A percentile compares a stretch with the other conserved stretches of the same genome.
Evolutionary conservation across 2,329 filamentous ascomycete species (phyloP).

Genomic region (Sporothrix sp.): DNA sequence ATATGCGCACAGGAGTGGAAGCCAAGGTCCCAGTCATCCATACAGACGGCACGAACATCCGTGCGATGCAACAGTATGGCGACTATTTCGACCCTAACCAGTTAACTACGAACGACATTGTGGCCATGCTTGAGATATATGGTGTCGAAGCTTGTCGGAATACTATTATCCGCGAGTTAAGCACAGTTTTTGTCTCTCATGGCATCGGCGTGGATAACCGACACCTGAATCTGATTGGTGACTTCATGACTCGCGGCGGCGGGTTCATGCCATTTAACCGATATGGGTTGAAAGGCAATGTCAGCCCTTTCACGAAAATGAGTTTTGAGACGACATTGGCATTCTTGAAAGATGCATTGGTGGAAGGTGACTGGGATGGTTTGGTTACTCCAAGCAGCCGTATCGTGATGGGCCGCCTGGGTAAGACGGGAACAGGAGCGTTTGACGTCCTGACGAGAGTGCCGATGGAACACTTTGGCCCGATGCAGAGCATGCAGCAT

Average conservation of each 20-base stretch:
- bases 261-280: slow-evolving; percentile 87
- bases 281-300: slow-evolving; percentile 73
- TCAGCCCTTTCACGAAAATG: slow-evolving; percentile 96
- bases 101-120: slow-evolving; percentile 88
- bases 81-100: slow-evolving; percentile 78
- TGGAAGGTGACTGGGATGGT: slow-evolving; percentile 85
- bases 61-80: slow-evolving; percentile 81
- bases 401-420: slow-evolving; percentile 77
- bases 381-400: slow-evolving; percentile 75
- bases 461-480: slow-evolving; percentile 40
- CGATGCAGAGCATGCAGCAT: slow-evolving; percentile 12
- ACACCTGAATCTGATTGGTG: slow-evolving; percentile 89
- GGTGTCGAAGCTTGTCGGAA: slow-evolving; percentile 87
- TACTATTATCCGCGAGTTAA: slow-evolving; percentile 79
- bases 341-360: slow-evolving; percentile 84
- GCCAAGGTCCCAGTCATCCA: slow-evolving; percentile 51
- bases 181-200: slow-evolving; percentile 78
- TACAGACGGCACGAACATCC: slow-evolving; percentile 77
- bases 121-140: slow-evolving; percentile 72
- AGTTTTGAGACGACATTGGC: slow-evolving; percentile 95
- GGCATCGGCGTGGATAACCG: slow-evolving; percentile 85
- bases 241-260: slow-evolving; percentile 94
- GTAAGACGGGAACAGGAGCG: slow-evolving; percentile 76
- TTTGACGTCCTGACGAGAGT: slow-evolving; percentile 74
- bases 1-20: slow-evolving; percentile 39